Evolutionary conservation across 805 yeast species (phyloP).

Genomic region (Cyberlindnera mrakii): DNA sequence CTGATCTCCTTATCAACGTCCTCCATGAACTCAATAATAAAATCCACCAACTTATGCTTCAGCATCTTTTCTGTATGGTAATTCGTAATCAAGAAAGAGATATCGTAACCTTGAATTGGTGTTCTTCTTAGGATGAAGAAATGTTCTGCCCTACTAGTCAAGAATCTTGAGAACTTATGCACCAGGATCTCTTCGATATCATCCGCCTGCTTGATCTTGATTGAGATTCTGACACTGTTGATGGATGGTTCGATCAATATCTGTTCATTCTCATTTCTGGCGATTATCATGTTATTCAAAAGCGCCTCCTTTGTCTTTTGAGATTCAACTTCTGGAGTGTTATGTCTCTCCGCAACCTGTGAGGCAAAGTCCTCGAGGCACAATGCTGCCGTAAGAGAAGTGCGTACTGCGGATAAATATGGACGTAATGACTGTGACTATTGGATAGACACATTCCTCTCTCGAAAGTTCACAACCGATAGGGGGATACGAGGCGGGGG

Average conservation of each 20-base stretch:
- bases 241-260: constrained; percentile 91
- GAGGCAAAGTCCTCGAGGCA: constrained; percentile 93
- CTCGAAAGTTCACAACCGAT: background rate
- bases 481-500: background rate
- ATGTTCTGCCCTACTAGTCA: constrained; percentile 93
- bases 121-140: constrained; percentile 87
- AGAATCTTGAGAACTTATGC: constrained; percentile 87
- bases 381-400: constrained; percentile 87
- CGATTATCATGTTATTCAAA: constrained; percentile 81
- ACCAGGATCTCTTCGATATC: constrained; percentile 94
- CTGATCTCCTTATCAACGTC: constrained; percentile 98
- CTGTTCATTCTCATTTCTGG: constrained; percentile 89
- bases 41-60: constrained; percentile 91
- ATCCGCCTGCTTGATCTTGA: constrained; percentile 94
- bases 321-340: constrained; percentile 93
- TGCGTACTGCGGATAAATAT: constrained; percentile 87
- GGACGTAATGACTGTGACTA: constrained; percentile 97
- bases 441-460: background rate
- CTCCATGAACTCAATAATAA: constrained; percentile 97
- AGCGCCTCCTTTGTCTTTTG: constrained; percentile 77
- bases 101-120: constrained; percentile 88
- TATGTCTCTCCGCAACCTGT: constrained; percentile 93
- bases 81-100: constrained; percentile 88
- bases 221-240: constrained; percentile 85
- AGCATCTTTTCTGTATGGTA: constrained; percentile 94